Conservation (phyloP, 495 filamentous ascomycete genomes). For the Talaromyces nanjingensis region DNA sequence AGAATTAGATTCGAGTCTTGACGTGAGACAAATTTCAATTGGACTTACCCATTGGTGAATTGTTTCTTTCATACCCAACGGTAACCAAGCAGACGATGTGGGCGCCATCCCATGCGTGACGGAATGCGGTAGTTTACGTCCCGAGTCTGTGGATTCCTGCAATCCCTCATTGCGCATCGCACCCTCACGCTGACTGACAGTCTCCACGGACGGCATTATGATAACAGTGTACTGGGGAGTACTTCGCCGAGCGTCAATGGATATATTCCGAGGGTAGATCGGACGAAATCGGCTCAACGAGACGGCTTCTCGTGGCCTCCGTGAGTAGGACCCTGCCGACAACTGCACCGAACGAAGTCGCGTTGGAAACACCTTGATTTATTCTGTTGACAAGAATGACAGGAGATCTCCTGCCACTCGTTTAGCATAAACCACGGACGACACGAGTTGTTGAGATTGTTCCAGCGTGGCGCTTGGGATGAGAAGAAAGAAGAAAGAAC, state of each 20-base stretch:
- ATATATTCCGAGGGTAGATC: constrained; percentile 13
- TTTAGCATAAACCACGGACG: background rate
- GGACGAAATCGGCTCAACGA: background rate
- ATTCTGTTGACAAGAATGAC: constrained; percentile 14
- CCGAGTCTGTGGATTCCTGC: constrained; percentile 45
- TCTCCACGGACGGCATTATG: constrained; percentile 35
- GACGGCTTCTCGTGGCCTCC: background rate
- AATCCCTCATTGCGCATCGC: constrained; percentile 28
- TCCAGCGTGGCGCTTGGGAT: background rate
- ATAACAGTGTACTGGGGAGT: constrained; percentile 18
- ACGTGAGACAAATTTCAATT: background rate
- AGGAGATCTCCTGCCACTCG: constrained; percentile 23
- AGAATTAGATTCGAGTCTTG: constrained; percentile 5
- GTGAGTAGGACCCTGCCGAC: constrained; percentile 13
- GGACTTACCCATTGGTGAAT: constrained; percentile 80
- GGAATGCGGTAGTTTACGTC: constrained; percentile 25
- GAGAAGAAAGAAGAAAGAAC: background rate
- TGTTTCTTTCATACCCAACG: constrained; percentile 84
- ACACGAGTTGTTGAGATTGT: background rate
- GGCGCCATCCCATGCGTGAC: constrained; percentile 25
- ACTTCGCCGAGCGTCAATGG: constrained; percentile 12
- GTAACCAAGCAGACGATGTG: constrained; percentile 51
- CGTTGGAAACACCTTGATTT: constrained; percentile 20
- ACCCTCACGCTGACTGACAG: constrained; percentile 24
- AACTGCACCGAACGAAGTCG: constrained; percentile 14